These are phyloP conservation scores for Fusarium sarcochroum DNA, from an alignment of 2,329 filamentous ascomycete genomes.

Conservation along the genomic window DNA sequence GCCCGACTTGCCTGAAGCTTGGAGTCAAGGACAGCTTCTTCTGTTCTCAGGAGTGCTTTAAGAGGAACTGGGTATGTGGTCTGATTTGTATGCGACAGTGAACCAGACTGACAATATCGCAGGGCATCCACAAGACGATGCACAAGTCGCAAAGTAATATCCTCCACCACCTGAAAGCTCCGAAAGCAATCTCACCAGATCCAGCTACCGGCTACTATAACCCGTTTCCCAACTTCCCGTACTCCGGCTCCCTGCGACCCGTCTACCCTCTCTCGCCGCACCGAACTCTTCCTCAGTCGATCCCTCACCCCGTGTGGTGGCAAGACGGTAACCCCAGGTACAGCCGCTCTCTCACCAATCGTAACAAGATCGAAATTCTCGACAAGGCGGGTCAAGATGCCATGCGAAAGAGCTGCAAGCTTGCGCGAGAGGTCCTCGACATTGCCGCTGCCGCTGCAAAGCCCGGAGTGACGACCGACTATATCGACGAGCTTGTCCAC, in stretches of 20 bases:
- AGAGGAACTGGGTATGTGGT: slow-evolving; percentile 91
- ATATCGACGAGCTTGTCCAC: slow-evolving; percentile 95
- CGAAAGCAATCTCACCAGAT: slow-evolving; percentile 90
- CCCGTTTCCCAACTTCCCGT: slow-evolving; percentile 90
- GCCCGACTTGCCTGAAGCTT: slow-evolving; percentile 93
- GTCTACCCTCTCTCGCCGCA: slow-evolving; percentile 85
- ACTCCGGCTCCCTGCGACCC: slow-evolving; percentile 84
- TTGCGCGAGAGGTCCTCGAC: slow-evolving; percentile 93
- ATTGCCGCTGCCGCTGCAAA: slow-evolving; percentile 86
- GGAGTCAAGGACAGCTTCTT: slow-evolving; percentile 93
- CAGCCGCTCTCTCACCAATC: slow-evolving; percentile 71
- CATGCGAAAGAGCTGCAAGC: slow-evolving; percentile 92
- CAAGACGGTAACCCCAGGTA: slow-evolving; percentile 81
- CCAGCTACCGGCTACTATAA: slow-evolving; percentile 92
- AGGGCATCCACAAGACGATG: slow-evolving; percentile 83
- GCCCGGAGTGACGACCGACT: slow-evolving; percentile 95
- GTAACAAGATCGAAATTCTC: slow-evolving; percentile 87
- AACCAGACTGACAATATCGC: slow-evolving; percentile 27
- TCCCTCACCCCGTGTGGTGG: slow-evolving; percentile 89
- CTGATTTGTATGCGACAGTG: slow-evolving; percentile 29
- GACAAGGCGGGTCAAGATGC: slow-evolving; percentile 84
- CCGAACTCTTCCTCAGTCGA: slow-evolving; percentile 82
- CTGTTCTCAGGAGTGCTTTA: slow-evolving; percentile 99
- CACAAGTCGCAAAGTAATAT: slow-evolving; percentile 81
- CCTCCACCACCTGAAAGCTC: slow-evolving; percentile 80